phyloP scores from a whole-genome alignment of 2,329 filamentous ascomycete genomes.

The Sarocladium strictum region DNA sequence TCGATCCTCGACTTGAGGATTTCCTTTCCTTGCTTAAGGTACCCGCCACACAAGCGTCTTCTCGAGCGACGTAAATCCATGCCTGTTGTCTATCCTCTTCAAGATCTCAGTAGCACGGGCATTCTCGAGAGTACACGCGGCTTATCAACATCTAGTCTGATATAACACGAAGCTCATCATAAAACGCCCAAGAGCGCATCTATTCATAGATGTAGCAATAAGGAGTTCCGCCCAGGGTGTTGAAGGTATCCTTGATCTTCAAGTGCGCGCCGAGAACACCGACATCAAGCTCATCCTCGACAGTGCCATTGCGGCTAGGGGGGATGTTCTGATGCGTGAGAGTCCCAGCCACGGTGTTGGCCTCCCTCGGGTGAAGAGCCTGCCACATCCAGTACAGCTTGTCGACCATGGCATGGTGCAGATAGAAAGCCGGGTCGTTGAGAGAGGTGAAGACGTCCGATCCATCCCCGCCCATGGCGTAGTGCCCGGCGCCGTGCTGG shows the following conservation, averaged over 20 bases:
- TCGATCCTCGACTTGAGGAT: too few relatives aligned
- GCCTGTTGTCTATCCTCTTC: too few relatives aligned
- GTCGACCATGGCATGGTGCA: constrained; percentile 21
- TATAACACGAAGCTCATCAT: background rate
- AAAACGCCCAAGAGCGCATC: background rate
- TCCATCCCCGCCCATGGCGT: constrained; percentile 27
- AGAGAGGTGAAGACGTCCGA: constrained; percentile 24
- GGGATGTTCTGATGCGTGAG: constrained; percentile 14
- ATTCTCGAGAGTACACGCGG: too few relatives aligned
- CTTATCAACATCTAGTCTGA: background rate
- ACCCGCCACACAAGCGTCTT: too few relatives aligned
- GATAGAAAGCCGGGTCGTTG: constrained; percentile 22
- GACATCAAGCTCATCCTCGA: constrained; percentile 17
- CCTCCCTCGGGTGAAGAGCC: constrained; percentile 12
- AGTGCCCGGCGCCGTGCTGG: constrained; percentile 28
- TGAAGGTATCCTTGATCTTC: constrained; percentile 15
- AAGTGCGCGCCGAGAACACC: constrained; percentile 14
- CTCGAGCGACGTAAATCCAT: too few relatives aligned
- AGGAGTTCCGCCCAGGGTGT: constrained; percentile 7
- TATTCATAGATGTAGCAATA: constrained; percentile 7
- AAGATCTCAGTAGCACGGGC: too few relatives aligned
- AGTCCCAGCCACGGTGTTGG: constrained; percentile 14
- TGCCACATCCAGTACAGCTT: constrained; percentile 21
- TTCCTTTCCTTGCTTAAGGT: too few relatives aligned
- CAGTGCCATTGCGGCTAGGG: constrained; percentile 15